Evolutionary conservation across 2,329 filamentous ascomycete species (phyloP).

Genomic region (Atkinsonella hypoxylon): DNA sequence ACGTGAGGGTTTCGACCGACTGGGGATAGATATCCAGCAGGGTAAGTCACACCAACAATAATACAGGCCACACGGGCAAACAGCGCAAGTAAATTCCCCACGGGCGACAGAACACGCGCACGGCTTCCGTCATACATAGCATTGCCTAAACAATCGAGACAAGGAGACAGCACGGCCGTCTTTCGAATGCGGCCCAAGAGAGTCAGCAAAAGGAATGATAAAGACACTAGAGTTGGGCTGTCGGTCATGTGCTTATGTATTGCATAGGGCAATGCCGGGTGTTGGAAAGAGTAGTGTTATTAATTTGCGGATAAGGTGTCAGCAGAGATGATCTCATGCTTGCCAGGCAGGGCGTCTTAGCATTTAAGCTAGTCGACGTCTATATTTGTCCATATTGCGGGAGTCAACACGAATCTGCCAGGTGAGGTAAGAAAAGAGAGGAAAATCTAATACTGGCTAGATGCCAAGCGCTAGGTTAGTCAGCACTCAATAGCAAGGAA

Average conservation of each 20-base stretch:
- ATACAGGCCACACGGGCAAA: too few species aligned
- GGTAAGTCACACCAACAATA: not conserved
- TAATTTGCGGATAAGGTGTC: too few species aligned
- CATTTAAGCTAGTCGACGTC: not conserved
- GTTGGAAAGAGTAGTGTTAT: too few species aligned
- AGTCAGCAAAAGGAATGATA: not conserved
- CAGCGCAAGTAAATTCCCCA: too few species aligned
- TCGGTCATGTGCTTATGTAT: not conserved
- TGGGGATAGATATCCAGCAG: not conserved
- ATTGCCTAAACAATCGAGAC: not conserved
- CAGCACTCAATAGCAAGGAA: not conserved
- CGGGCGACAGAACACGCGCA: not conserved
- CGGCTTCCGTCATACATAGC: not conserved
- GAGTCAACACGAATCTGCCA: not conserved
- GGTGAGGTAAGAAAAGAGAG: too few species aligned
- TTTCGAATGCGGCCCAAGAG: too few species aligned
- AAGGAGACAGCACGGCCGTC: too few species aligned
- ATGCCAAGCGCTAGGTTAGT: too few species aligned
- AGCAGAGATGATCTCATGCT: not conserved
- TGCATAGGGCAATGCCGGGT: too few species aligned
- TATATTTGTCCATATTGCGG: too few species aligned
- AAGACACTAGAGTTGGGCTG: not conserved
- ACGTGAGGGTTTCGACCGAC: constrained; percentile 1
- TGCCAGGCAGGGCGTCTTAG: not conserved
- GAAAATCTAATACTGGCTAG: not conserved